Evolutionary conservation across 805 yeast species (phyloP).

Genomic region (Ogataea haglerorum): DNA sequence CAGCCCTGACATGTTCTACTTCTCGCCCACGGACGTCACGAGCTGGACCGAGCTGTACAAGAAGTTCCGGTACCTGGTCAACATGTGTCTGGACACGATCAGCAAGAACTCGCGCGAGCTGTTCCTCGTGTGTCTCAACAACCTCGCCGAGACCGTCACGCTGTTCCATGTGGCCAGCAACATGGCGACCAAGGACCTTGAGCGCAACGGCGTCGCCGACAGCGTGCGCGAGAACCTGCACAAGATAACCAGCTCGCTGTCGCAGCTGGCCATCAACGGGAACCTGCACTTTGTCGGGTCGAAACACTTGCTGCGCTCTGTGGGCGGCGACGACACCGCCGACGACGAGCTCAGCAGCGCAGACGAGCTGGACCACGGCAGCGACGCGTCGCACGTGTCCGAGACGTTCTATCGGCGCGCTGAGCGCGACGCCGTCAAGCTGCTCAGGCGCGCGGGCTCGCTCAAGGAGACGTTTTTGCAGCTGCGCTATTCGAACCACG

Average conservation of each 20-base stretch:
- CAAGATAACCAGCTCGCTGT: constrained; percentile 50
- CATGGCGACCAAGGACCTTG: constrained; percentile 49
- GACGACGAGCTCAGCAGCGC: constrained; percentile 16
- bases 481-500: constrained; percentile 14
- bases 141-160: constrained; percentile 50
- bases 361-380: neutral
- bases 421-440: constrained; percentile 21
- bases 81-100: constrained; percentile 48
- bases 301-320: constrained; percentile 21
- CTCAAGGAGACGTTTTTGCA: constrained; percentile 17
- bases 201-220: constrained; percentile 42
- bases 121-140: constrained; percentile 52
- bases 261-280: constrained; percentile 65
- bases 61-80: constrained; percentile 45
- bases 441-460: constrained; percentile 18
- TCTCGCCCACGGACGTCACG: constrained; percentile 55
- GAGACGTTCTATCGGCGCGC: constrained; percentile 23
- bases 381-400: constrained; percentile 3
- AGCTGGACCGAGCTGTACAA: constrained; percentile 57
- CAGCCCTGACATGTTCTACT: constrained; percentile 47
- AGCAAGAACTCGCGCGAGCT: constrained; percentile 46
- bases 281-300: constrained; percentile 49
- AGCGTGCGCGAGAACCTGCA: constrained; percentile 49
- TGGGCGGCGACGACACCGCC: constrained; percentile 15
- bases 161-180: constrained; percentile 54